These are phyloP conservation scores for Globisporangium iwayamae DNA, from an alignment of 352 stramenopile species.

Conservation along the genomic window DNA sequence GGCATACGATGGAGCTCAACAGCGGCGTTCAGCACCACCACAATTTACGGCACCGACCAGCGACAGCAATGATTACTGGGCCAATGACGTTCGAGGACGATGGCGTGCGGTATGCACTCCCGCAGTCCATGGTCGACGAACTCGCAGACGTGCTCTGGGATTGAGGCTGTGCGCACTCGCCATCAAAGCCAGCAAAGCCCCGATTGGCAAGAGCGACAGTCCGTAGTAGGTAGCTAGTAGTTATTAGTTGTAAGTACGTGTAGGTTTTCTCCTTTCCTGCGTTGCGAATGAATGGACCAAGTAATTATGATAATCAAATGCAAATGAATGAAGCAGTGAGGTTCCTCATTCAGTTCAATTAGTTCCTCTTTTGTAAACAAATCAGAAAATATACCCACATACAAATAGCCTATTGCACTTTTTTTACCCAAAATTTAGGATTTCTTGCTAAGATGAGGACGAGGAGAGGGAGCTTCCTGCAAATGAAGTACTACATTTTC, in stretches of 20 bases:
- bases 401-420: no score
- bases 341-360: no score
- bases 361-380: no score
- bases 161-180: neutral
- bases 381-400: no score
- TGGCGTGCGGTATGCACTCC: conserved; percentile 9
- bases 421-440: no score
- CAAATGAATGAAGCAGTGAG: neutral
- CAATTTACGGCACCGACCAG: neutral
- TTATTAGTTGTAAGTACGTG: neutral
- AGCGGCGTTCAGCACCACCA: neutral
- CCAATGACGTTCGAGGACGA: conserved; percentile 3
- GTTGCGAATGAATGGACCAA: conserved; percentile 1
- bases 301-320: conserved; percentile 3
- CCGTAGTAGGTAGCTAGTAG: neutral
- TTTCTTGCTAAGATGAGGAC: no score
- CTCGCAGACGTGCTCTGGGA: conserved; percentile 18
- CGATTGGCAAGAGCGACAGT: neutral
- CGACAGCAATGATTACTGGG: neutral
- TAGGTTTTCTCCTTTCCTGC: neutral
- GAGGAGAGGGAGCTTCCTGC: no score
- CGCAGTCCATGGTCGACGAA: conserved; percentile 16
- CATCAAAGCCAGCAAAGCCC: neutral
- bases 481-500: no score
- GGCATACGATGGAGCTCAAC: neutral